Percentiles rank a stretch among this genome's conserved stretches.
Conservation (phyloP, 2,329 filamentous ascomycete species). For the Ceratocystis papillata region DNA sequence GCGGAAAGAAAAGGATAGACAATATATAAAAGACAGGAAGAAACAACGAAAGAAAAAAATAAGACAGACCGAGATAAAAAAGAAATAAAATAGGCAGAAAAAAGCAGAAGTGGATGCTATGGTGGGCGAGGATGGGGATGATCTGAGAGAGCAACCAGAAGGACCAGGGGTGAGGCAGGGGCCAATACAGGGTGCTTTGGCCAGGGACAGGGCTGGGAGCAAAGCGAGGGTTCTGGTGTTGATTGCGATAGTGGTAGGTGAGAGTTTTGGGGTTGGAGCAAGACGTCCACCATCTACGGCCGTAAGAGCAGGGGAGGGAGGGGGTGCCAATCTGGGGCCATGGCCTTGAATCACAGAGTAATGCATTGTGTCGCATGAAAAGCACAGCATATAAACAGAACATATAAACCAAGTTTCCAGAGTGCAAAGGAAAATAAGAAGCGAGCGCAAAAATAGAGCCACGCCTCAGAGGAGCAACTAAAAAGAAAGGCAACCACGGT, state of each 20-base stretch:
- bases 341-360: background rate
- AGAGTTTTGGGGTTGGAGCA: background rate
- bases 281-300: background rate
- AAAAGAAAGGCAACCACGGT: background rate
- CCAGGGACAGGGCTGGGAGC: background rate
- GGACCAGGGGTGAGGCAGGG: background rate
- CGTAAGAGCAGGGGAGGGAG: background rate
- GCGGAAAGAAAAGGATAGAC: background rate
- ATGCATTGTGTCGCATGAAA: slow-evolving; percentile 7
- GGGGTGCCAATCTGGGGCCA: background rate
- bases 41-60: background rate
- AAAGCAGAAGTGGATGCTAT: slow-evolving; percentile 4
- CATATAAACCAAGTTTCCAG: background rate
- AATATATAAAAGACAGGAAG: background rate
- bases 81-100: background rate
- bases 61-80: background rate
- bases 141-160: slow-evolving; percentile 7
- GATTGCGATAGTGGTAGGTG: background rate
- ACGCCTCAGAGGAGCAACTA: background rate
- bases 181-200: background rate
- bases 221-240: background rate
- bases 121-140: slow-evolving; percentile 1
- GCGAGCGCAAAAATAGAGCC: slow-evolving; percentile 6
- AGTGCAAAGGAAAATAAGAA: background rate
- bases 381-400: background rate